These are phyloP conservation scores for Cucurbita maxima DNA, from an alignment of 306 rosid genomes.

Conservation along the genomic window DNA sequence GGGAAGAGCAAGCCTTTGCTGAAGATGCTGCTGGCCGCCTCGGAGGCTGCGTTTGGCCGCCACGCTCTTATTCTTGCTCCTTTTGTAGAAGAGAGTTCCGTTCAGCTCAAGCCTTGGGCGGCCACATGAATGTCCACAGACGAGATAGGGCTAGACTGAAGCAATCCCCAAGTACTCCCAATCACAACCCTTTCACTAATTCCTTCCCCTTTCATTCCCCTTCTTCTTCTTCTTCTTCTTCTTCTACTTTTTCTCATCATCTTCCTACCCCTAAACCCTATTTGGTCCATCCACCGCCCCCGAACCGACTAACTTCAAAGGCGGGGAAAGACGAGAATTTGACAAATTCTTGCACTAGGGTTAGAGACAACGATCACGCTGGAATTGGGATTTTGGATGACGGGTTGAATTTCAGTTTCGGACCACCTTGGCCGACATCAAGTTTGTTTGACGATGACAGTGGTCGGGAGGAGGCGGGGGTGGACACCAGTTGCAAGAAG, in stretches of 20 bases:
- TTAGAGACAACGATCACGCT: neutral
- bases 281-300: neutral
- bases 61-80: slow-evolving; percentile 35
- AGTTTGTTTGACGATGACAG: neutral
- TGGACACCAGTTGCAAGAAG: neutral
- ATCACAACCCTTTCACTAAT: neutral
- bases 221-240: neutral
- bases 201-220: neutral
- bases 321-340: neutral
- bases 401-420: neutral
- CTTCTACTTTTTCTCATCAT: neutral
- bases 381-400: neutral
- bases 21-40: slow-evolving; percentile 66
- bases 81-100: slow-evolving; percentile 62
- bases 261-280: neutral
- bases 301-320: neutral
- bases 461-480: neutral
- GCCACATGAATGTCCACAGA: slow-evolving; percentile 74
- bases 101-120: slow-evolving; percentile 77
- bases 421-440: neutral
- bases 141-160: slow-evolving; percentile 52
- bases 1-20: slow-evolving; percentile 93
- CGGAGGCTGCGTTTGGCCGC: slow-evolving; percentile 43
- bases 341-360: neutral
- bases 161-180: slow-evolving; percentile 23